Evolutionary conservation across 2,329 filamentous ascomycete genomes (phyloP), one percentile per base, ranked within the genome.

Genomic region (Fusarium sororula): DNA sequence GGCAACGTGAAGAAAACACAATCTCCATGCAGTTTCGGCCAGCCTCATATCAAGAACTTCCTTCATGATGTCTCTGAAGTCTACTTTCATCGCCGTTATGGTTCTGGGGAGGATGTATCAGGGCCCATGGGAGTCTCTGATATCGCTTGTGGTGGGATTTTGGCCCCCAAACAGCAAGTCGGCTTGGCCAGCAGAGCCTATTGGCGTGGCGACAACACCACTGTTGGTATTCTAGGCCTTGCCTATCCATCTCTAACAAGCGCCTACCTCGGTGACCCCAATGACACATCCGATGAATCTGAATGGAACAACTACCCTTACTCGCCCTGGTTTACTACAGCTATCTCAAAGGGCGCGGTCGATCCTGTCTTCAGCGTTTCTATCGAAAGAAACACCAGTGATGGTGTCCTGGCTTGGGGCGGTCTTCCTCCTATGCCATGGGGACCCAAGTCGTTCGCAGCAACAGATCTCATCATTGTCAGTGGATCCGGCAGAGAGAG

Each of bases 121-220:
- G 87, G 87, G 1, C 84, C 84, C 13, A 85, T 88, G 81, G 85
- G 86, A 17, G 81, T 79, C 65, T 83, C 84, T 51, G 84, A 88
- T 69, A 80, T 89, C 45, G 80, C 82, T 1, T 82, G 87, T 22
- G 86, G 83, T 7, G 85, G 85, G 14, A 75, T 88, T 37, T 80
- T 78, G 0, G 86, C 88, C 41, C 75, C 78, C 24, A 79, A 80
- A 38, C 87, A 88, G 77, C 83, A 87, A 74, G 82, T 88, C 50
- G 86, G 83, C 18, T 80, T 89, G 26, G 87, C 85, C 50, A 87
- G 84, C 74, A 80, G 79, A 64, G 87, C 87, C 6, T 84, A 83
- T 75, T 89, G 87, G 87, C 81, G 81, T 63, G 87, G 87, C 51
- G 84, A 88, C 79, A 88, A 88, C 77, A 74, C 84, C 48, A 88